Evolutionary conservation across 306 rosid species (phyloP).

Genomic region (Sphenostylis stenocarpa): DNA sequence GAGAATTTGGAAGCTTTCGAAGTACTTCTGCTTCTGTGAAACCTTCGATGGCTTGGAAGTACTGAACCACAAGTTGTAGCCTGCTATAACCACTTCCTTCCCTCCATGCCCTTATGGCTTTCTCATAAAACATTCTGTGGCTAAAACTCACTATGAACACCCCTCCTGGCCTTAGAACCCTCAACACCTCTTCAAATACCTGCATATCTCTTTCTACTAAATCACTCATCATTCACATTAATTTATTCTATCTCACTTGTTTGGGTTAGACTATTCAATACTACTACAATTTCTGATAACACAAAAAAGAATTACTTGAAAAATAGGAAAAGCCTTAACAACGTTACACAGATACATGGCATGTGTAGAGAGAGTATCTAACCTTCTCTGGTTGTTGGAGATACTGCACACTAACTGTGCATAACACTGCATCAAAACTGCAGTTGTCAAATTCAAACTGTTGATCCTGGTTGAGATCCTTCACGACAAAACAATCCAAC

Average conservation of each 20-base stretch:
- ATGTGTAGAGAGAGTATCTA: too few species aligned
- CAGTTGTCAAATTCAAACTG: slow-evolving; percentile 53
- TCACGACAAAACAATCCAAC: slow-evolving; percentile 70
- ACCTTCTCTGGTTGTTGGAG: slow-evolving; percentile 97
- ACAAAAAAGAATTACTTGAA: too few species aligned
- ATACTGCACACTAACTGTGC: slow-evolving; percentile 88
- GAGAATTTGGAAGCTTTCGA: slow-evolving; percentile 47
- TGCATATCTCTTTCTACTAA: slow-evolving; percentile 17
- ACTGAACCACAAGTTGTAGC: slow-evolving; percentile 72
- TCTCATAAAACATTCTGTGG: slow-evolving; percentile 86
- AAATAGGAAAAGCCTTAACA: too few species aligned
- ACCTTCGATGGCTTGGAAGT: slow-evolving; percentile 79
- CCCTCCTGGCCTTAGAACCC: slow-evolving; percentile 83
- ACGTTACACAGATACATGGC: too few species aligned
- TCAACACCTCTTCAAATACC: slow-evolving; percentile 83
- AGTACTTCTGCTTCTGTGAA: slow-evolving; percentile 75
- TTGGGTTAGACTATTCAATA: not conserved
- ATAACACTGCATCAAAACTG: slow-evolving; percentile 78
- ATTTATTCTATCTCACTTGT: too few species aligned
- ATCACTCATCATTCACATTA: too few species aligned
- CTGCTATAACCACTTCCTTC: slow-evolving; percentile 74
- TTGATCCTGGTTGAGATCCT: slow-evolving; percentile 80
- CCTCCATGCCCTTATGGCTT: slow-evolving; percentile 79
- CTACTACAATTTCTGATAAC: too few species aligned
- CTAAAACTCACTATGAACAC: slow-evolving; percentile 85